A percentile compares a stretch with the other conserved stretches of the same genome.
Evolutionary conservation across 2,329 filamentous ascomycete genomes (phyloP).

Genomic region (Coniochaeta ligniaria): DNA sequence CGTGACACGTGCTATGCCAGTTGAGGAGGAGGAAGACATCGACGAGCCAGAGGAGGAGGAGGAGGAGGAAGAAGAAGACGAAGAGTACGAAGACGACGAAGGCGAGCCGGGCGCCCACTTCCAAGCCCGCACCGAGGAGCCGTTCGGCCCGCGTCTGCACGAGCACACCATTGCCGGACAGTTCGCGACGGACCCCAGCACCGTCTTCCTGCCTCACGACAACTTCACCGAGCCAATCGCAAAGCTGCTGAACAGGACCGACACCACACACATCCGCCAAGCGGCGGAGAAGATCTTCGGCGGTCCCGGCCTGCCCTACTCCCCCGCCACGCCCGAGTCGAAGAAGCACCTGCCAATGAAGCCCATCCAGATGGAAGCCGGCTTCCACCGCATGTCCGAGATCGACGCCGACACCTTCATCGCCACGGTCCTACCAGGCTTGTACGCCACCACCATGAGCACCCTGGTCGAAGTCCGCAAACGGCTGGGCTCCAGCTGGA

Average conservation of each 20-base stretch:
- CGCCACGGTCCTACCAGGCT: slow-evolving; percentile 60
- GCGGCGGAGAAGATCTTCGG: slow-evolving; percentile 71
- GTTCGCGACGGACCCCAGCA: slow-evolving; percentile 66
- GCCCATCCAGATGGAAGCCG: slow-evolving; percentile 56
- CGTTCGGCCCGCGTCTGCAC: slow-evolving; percentile 53
- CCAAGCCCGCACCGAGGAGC: slow-evolving; percentile 8
- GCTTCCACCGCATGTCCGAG: slow-evolving; percentile 60
- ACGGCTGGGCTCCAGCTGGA: slow-evolving; percentile 64
- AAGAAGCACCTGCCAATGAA: slow-evolving; percentile 53
- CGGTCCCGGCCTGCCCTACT: slow-evolving; percentile 67
- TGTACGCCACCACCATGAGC: slow-evolving; percentile 61
- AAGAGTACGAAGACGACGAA: slow-evolving; percentile 24
- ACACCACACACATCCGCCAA: slow-evolving; percentile 67
- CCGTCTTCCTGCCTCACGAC: slow-evolving; percentile 66
- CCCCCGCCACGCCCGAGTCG: slow-evolving; percentile 59
- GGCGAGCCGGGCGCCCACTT: slow-evolving; percentile 22
- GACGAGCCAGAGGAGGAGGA: slow-evolving; percentile 28
- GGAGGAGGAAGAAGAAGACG: slow-evolving; percentile 21
- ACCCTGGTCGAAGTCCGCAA: slow-evolving; percentile 67
- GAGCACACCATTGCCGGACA: slow-evolving; percentile 67
- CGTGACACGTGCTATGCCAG: slow-evolving; percentile 18
- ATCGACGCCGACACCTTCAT: slow-evolving; percentile 72
- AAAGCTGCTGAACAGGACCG: slow-evolving; percentile 57
- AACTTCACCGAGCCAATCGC: slow-evolving; percentile 64
- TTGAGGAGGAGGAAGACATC: slow-evolving; percentile 19